Evolutionary conservation across 306 rosid species (phyloP).

Genomic region (Dalbergia cochinchinensis): DNA sequence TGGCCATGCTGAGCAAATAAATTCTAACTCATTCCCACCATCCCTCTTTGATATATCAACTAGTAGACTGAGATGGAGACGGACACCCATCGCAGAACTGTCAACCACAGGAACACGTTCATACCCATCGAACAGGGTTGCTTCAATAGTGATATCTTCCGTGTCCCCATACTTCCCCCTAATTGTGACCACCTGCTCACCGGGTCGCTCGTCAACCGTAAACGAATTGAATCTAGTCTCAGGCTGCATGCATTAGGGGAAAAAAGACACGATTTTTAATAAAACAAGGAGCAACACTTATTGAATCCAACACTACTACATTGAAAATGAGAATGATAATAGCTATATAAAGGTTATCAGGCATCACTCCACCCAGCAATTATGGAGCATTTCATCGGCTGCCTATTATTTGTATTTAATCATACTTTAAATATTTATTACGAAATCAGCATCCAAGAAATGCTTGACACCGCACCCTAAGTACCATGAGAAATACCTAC

Average conservation of each 20-base stretch:
- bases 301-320: neutral
- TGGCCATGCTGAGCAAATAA: constrained; percentile 87
- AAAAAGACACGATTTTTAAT: neutral
- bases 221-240: constrained; percentile 65
- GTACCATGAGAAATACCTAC: neutral
- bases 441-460: neutral
- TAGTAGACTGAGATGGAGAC: constrained; percentile 73
- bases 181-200: constrained; percentile 74
- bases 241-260: constrained; percentile 58
- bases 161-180: constrained; percentile 62
- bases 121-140: constrained; percentile 84
- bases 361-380: neutral
- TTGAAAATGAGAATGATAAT: neutral
- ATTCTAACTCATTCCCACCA: constrained; percentile 61
- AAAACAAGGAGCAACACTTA: neutral
- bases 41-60: constrained; percentile 75
- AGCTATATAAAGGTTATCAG: neutral
- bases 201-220: constrained; percentile 71
- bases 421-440: neutral
- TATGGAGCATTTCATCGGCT: neutral
- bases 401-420: neutral
- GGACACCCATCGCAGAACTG: constrained; percentile 57
- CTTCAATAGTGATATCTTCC: constrained; percentile 78
- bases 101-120: constrained; percentile 67
- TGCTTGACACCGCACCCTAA: neutral